A percentile compares a stretch with the other conserved stretches of the same genome.
Conservation (phyloP, 2,329 filamentous ascomycete species). For the Pseudogymnoascus sp. region DNA sequence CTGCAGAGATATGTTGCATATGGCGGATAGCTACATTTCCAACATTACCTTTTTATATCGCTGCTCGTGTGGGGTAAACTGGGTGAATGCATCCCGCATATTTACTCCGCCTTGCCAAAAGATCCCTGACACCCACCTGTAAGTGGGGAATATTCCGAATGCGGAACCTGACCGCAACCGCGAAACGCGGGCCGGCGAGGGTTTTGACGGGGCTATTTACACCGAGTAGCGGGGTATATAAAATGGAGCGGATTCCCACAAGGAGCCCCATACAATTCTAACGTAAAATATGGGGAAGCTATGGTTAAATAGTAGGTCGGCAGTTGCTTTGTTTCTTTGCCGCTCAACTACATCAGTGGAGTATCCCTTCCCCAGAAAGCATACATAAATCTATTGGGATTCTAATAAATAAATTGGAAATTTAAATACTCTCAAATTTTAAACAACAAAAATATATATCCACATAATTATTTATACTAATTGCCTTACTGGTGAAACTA, state of each 20-base stretch:
- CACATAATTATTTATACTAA: too few relatives aligned
- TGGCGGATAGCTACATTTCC: neutral
- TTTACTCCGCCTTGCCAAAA: slow-evolving; percentile 1
- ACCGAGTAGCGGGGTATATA: slow-evolving; percentile 1
- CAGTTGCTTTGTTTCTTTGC: neutral
- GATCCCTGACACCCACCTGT: neutral
- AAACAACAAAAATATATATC: neutral
- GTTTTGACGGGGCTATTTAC: neutral
- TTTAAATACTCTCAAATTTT: neutral
- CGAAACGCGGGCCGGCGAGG: neutral
- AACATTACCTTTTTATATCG: slow-evolving; percentile 1
- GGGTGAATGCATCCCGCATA: neutral
- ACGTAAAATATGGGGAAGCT: neutral
- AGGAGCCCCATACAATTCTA: neutral
- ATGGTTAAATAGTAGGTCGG: neutral
- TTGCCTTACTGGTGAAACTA: too few relatives aligned
- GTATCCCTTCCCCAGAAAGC: neutral
- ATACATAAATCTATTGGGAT: neutral
- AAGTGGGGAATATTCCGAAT: neutral
- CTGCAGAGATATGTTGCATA: neutral
- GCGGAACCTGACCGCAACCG: neutral
- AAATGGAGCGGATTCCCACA: neutral
- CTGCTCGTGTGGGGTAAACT: neutral
- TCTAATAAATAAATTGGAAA: neutral
- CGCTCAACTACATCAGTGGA: too few relatives aligned